Base-by-base conservation (phyloP, 108 stramenopile species). In the Cyclotella kingstonii region DNA sequence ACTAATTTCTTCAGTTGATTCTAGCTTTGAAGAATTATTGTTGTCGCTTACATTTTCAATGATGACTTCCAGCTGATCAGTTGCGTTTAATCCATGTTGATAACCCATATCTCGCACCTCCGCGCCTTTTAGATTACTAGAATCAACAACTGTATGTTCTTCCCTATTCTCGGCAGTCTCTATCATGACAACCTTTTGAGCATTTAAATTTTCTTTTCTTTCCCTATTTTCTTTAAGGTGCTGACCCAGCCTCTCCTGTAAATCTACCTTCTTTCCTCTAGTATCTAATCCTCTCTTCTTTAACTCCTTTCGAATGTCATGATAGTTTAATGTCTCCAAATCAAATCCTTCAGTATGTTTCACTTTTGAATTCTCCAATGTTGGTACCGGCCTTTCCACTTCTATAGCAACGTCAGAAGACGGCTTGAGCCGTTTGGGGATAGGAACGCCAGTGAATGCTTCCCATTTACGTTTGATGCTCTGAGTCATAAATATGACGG, bases 401-500 rank as follows among this genome's bases (percentile, higher is more conserved):
- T 33, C 55, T 22, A 38, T 21, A 23, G 35, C 21, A 36, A 11
- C 1, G 4, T 47, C 4, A 57, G 48, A 19, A 1, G 51, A 60
- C 21, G 61, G 48, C 48, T 62, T 56, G 35, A 71, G 60, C 55
- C 54, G 53, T 36, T 71, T 70, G 5, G 70, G 70, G 18, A 63
- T 23, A 2, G 70, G 55, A 11, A 61, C 18, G 21, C 70, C 70
- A 21, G 62, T 63, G 3, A 57, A 63, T 39, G 34, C 55, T 30
- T 63, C 55, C 70, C 70, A 71, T 63, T 63, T 71, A 2, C 70
- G 70, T 63, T 71, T 71, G 45, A 71, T 49, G 15, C 61, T 55
- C 62, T 63, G 60, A 27, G 4, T 1, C n/a, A n/a, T n/a, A n/a
- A n/a, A n/a, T n/a, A n/a, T n/a, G n/a, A n/a, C n/a, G n/a, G n/a